Base-by-base conservation (phyloP, 2,329 filamentous ascomycete genomes). In the Coleophoma eucalyptorum region DNA sequence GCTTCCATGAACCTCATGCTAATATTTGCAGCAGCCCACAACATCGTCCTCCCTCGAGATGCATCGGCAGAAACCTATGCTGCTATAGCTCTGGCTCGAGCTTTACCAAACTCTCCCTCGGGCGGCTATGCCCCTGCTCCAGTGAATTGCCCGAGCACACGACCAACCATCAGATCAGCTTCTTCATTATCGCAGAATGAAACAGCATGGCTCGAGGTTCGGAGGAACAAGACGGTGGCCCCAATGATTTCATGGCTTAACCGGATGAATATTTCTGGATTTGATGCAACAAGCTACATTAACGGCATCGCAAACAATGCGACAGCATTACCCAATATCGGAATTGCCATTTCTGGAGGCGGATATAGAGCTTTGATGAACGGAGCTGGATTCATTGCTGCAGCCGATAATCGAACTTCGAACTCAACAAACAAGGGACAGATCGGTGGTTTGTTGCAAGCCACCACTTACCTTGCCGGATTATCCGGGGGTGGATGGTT, bases 331-430 rank as follows among this genome's bases (percentile, higher is more conserved):
- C 84, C 85, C 0, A 88, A 85, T 58, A 84, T 96, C 54, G 90
- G 77, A 15, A 80, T 96, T 55, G 89, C 90, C 11, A 74, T 88
- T 42, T 94, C 89, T 0, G 90, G 90, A 12, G 91, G 91, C 65
- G 91, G 91, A 34, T 96, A 94, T 66, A 79, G 91, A 50, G 90
- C 91, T n/a, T 76, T 95, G 72, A 75, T 92, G 73, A 93, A 88
- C 63, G 90, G 89, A 35, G 91, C 86, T 15, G 91, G 91, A 53
- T 86, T 86, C 41, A 61, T 96, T 15, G 81, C 87, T 31, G 91
- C 90, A 0, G 92, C 90, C 58, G 91, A 96, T 66, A 80, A 70
- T 59, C 81, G 91, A 18, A 91, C 87, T 0, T 66, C 74, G 0
- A 80, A 81, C 50, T 74, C 84, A 3, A 87, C 81, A 0, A 69